Evolutionary conservation across 441 rosid species (phyloP).

Genomic region (Pelargonium citronellum): DNA sequence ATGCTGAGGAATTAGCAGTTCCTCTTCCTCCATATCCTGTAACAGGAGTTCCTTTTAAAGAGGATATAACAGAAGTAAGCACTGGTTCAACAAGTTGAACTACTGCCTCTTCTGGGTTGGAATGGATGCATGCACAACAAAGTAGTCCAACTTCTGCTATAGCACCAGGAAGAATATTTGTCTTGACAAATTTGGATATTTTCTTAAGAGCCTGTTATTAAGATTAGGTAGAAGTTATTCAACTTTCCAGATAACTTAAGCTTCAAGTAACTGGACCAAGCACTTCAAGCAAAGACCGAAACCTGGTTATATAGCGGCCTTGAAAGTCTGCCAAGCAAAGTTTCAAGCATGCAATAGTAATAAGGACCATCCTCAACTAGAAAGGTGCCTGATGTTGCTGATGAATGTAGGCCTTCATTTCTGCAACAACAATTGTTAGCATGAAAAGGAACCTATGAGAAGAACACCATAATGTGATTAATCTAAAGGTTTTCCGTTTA

Average conservation of each 20-base stretch:
- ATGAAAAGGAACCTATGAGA: not conserved
- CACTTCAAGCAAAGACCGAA: constrained; percentile 25
- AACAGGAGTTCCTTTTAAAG: constrained; percentile 81
- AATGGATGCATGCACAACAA: constrained; percentile 95
- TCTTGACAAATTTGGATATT: constrained; percentile 86
- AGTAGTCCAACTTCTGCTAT: constrained; percentile 99
- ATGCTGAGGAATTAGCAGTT: constrained; percentile 38
- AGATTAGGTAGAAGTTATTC: constrained; percentile 14
- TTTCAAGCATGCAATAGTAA: constrained; percentile 98
- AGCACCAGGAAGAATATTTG: constrained; percentile 99
- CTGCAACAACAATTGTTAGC: constrained; percentile 36
- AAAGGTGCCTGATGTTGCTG: constrained; percentile 95
- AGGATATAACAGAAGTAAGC: constrained; percentile 67
- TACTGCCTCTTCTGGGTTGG: constrained; percentile 93
- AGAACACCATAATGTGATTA: constrained; percentile 9
- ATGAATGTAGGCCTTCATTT: constrained; percentile 86
- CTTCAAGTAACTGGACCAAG: constrained; percentile 13
- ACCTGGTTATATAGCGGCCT: constrained; percentile 87
- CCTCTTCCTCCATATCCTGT: constrained; percentile 93
- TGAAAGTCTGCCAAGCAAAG: constrained; percentile 87
- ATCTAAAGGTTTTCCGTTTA: not conserved
- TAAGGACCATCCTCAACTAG: constrained; percentile 97
- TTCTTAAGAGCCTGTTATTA: constrained; percentile 80
- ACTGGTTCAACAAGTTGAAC: constrained; percentile 82
- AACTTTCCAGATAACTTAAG: not conserved